phyloP scores from a whole-genome alignment of 2,329 filamentous ascomycete genomes.

The Aspergillus pseudoglaucus region DNA sequence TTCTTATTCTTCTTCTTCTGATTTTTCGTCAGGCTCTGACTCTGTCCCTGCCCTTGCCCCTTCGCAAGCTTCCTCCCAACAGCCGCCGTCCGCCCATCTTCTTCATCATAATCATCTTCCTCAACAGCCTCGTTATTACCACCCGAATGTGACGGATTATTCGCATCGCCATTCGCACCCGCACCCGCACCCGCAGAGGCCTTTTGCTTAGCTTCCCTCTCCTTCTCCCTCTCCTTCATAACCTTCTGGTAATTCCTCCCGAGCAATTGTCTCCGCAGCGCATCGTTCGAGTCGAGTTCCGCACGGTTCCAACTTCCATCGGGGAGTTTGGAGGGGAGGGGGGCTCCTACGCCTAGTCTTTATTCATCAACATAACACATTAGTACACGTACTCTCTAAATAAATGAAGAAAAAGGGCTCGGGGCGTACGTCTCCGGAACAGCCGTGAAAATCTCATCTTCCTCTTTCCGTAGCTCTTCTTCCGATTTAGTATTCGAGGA shows the following conservation, averaged over 20 bases:
- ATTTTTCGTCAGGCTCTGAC: background rate
- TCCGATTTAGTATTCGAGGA: constrained; percentile 33
- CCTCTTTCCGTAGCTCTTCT: constrained; percentile 44
- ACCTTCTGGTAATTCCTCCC: constrained; percentile 36
- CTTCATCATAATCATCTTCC: constrained; percentile 32
- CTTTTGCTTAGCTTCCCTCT: constrained; percentile 13
- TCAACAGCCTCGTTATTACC: constrained; percentile 18
- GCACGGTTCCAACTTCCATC: constrained; percentile 36
- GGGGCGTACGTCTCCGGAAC: constrained; percentile 47
- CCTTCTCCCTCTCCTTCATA: constrained; percentile 35
- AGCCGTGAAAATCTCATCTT: constrained; percentile 49
- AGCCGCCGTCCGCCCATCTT: constrained; percentile 37
- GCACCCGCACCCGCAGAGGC: background rate
- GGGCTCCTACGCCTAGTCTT: constrained; percentile 45
- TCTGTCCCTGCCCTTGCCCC: background rate
- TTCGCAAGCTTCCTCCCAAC: constrained; percentile 22
- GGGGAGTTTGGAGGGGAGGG: constrained; percentile 35
- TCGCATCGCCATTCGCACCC: background rate
- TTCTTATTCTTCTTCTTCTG: constrained; percentile 13
- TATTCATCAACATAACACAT: background rate
- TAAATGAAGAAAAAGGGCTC: constrained; percentile 2
- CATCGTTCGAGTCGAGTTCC: constrained; percentile 38
- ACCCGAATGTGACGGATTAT: constrained; percentile 14
- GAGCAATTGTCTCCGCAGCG: constrained; percentile 40
- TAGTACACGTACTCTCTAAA: background rate